Percentiles rank a stretch among this genome's conserved stretches.
These are phyloP conservation scores for Corchorus olitorius DNA, from an alignment of 345 rosid species.

Conservation along the genomic window DNA sequence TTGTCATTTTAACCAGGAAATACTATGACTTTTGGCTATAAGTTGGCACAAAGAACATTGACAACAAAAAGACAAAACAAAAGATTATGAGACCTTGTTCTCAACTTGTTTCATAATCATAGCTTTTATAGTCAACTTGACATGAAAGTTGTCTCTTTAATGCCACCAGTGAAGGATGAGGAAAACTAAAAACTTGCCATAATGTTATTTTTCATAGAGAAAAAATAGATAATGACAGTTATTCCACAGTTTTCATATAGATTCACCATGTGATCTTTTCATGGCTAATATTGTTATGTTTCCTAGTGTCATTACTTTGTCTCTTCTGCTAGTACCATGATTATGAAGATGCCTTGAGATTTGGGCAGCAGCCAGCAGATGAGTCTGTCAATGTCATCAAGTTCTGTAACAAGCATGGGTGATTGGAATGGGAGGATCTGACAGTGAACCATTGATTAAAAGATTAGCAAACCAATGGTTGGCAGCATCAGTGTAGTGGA, in stretches of 20 bases:
- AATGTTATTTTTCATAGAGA: neutral
- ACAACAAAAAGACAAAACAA: too few species aligned
- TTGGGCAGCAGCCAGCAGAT: neutral
- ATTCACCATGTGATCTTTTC: neutral
- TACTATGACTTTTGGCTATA: too few species aligned
- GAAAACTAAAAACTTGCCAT: neutral
- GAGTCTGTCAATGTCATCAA: neutral
- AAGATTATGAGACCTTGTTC: too few species aligned
- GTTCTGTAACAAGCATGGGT: slow-evolving; percentile 17
- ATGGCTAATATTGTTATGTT: neutral
- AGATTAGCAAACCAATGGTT: slow-evolving; percentile 15
- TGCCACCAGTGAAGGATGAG: neutral
- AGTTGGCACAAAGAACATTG: too few species aligned
- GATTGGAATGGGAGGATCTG: slow-evolving; percentile 20
- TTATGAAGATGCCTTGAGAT: neutral
- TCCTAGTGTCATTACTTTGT: neutral
- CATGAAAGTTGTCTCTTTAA: too few species aligned
- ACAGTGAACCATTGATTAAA: slow-evolving; percentile 18
- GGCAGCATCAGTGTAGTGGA: slow-evolving; percentile 23
- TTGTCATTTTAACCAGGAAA: too few species aligned
- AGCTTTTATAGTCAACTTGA: too few species aligned
- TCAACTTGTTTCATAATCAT: too few species aligned
- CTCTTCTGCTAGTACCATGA: neutral
- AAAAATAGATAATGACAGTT: neutral
- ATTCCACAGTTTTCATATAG: neutral